Evolutionary conservation across 805 yeast species (phyloP).

Genomic region (Metschnikowia lochheadii): DNA sequence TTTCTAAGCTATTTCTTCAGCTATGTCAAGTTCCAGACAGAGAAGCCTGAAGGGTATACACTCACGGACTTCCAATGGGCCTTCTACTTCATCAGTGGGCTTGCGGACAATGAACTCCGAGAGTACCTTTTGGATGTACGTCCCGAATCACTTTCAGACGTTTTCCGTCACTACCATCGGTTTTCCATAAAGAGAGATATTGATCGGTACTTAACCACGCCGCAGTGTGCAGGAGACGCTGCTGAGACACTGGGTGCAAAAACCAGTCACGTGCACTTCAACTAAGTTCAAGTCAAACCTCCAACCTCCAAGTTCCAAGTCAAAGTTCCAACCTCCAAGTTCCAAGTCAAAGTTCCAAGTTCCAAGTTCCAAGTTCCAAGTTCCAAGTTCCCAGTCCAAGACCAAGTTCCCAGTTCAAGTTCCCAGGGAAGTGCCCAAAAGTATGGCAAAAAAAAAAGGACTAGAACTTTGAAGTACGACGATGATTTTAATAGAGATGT

Average conservation of each 20-base stretch:
- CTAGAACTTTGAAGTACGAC: no score
- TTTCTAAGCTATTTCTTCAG: neutral
- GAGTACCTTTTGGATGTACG: neutral
- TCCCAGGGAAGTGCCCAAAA: no score
- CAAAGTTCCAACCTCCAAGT: no score
- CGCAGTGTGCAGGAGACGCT: neutral
- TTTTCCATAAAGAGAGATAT: slow-evolving; percentile 1
- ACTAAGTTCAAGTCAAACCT: no score
- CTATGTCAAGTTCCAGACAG: neutral
- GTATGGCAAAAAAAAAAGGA: no score
- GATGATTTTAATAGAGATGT: no score
- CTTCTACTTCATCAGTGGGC: slow-evolving; percentile 1
- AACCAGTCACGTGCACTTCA: neutral
- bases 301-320: no score
- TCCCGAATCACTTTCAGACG: neutral
- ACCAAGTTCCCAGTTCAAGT: no score
- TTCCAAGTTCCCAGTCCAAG: no score
- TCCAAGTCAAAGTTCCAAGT: no score
- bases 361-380: no score
- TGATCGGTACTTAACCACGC: slow-evolving; percentile 2
- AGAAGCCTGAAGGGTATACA: neutral
- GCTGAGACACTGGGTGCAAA: neutral
- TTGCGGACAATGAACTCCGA: neutral
- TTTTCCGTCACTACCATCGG: slow-evolving; percentile 2
- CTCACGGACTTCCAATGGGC: slow-evolving; percentile 2